Evolutionary conservation across 2,329 filamentous ascomycete species (phyloP).

Genomic region (Penicillium sp.): DNA sequence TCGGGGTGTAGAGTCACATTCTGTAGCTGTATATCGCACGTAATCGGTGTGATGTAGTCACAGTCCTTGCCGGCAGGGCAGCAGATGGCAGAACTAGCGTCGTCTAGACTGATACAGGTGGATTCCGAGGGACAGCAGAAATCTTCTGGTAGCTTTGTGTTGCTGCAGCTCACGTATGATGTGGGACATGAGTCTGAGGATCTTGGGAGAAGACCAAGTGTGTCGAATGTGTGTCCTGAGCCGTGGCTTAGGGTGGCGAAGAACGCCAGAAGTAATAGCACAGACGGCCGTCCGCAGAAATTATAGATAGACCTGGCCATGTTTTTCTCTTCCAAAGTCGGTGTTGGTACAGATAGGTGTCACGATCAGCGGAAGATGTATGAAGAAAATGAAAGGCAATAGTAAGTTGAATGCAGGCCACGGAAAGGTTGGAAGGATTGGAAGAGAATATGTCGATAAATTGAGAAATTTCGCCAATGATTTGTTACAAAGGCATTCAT

Average conservation of each 20-base stretch:
- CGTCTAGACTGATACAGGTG: slow-evolving; percentile 46
- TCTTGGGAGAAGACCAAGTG: slow-evolving; percentile 21
- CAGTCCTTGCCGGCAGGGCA: slow-evolving; percentile 47
- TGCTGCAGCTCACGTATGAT: slow-evolving; percentile 39
- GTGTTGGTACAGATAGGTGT: not conserved
- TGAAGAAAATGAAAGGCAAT: not conserved
- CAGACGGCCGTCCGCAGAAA: slow-evolving; percentile 9
- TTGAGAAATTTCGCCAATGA: not conserved
- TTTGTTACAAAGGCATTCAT: slow-evolving; percentile 15
- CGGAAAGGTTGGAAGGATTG: slow-evolving; percentile 1
- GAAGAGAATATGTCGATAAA: slow-evolving; percentile 3
- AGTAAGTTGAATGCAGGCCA: slow-evolving; percentile 2
- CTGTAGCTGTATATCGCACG: slow-evolving; percentile 46
- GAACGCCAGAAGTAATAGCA: slow-evolving; percentile 27
- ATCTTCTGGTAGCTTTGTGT: slow-evolving; percentile 38
- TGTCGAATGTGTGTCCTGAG: slow-evolving; percentile 21
- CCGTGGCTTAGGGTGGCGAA: slow-evolving; percentile 19
- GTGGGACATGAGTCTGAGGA: slow-evolving; percentile 32
- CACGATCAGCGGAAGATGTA: not conserved
- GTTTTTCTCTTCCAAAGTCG: not conserved
- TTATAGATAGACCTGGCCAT: slow-evolving; percentile 19
- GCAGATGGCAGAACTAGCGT: slow-evolving; percentile 46
- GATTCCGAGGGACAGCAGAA: slow-evolving; percentile 47
- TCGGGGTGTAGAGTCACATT: slow-evolving; percentile 41
- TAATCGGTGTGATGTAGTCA: slow-evolving; percentile 43